Conservation (phyloP, 2,329 filamentous ascomycete genomes). For the Cryphonectria carpinicola region DNA sequence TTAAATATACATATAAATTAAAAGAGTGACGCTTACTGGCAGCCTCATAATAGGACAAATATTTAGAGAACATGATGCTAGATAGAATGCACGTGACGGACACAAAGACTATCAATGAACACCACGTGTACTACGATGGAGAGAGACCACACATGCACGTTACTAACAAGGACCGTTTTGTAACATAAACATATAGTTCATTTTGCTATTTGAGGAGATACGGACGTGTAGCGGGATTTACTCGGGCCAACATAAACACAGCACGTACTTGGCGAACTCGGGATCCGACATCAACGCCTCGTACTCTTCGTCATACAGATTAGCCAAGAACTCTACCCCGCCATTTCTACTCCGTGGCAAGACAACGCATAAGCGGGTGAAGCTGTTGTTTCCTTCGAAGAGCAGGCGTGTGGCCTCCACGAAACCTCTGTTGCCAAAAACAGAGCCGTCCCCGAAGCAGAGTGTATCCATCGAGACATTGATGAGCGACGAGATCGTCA, state of each 20-base stretch:
- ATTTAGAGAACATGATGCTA: too few relatives aligned
- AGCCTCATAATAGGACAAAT: too few relatives aligned
- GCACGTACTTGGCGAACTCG: conserved; percentile 3
- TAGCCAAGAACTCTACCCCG: conserved; percentile 29
- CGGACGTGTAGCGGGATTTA: too few relatives aligned
- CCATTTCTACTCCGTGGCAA: conserved; percentile 25
- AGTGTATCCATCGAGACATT: conserved; percentile 14
- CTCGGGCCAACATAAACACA: neutral
- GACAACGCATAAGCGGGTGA: conserved; percentile 17
- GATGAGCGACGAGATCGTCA: conserved; percentile 25
- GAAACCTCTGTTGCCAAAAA: conserved; percentile 26
- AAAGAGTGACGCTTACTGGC: too few relatives aligned
- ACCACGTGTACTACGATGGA: too few relatives aligned
- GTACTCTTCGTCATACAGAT: conserved; percentile 30
- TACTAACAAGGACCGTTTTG: too few relatives aligned
- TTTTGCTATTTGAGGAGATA: too few relatives aligned
- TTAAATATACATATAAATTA: too few relatives aligned
- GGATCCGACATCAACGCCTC: conserved; percentile 17
- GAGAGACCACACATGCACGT: too few relatives aligned
- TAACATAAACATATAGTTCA: too few relatives aligned
- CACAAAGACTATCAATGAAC: too few relatives aligned
- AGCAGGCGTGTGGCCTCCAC: conserved; percentile 26
- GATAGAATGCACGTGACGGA: too few relatives aligned
- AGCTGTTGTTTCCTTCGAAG: conserved; percentile 20
- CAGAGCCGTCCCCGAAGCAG: conserved; percentile 18